Conservation (phyloP, 1,284 basidiomycete genomes). For the Cutaneotrichosporon cavernicola region DNA sequence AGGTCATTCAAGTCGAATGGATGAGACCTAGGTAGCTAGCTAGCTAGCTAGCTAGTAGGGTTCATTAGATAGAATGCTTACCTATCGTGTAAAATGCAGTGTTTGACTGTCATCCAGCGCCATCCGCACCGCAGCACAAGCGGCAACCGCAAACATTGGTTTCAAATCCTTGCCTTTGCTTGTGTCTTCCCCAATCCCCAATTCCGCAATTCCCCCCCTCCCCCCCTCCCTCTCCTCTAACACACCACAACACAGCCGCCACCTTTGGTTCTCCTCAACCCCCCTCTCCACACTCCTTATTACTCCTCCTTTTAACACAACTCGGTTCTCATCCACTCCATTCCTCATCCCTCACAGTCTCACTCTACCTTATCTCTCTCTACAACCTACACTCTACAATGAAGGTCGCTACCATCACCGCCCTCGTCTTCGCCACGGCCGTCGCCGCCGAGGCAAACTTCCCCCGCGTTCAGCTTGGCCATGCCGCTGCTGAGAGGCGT, state of each 20-base stretch:
- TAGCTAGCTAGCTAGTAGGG: too few relatives aligned
- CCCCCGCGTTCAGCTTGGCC: slow-evolving; percentile 16
- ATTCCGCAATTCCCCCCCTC: too few relatives aligned
- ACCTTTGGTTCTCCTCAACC: neutral
- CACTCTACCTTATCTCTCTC: neutral
- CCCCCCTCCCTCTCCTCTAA: neutral
- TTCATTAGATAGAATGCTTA: too few relatives aligned
- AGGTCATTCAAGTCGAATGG: too few relatives aligned
- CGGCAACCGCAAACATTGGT: too few relatives aligned
- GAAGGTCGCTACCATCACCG: slow-evolving; percentile 26
- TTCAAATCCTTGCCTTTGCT: too few relatives aligned
- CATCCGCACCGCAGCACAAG: too few relatives aligned
- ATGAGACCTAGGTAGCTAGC: too few relatives aligned
- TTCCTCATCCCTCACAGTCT: neutral
- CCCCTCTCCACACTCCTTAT: too few relatives aligned
- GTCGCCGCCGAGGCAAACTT: slow-evolving; percentile 19
- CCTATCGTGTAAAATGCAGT: too few relatives aligned
- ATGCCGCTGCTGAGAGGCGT: slow-evolving; percentile 13
- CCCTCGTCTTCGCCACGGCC: slow-evolving; percentile 24
- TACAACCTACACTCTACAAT: slow-evolving; percentile 15
- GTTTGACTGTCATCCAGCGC: too few relatives aligned
- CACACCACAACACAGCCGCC: neutral
- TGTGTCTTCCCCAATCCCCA: too few relatives aligned
- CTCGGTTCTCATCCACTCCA: neutral
- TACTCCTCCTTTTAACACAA: slow-evolving; percentile 17